phyloP scores from a whole-genome alignment of 1,284 basidiomycete species.

The Trametes pubescens region DNA sequence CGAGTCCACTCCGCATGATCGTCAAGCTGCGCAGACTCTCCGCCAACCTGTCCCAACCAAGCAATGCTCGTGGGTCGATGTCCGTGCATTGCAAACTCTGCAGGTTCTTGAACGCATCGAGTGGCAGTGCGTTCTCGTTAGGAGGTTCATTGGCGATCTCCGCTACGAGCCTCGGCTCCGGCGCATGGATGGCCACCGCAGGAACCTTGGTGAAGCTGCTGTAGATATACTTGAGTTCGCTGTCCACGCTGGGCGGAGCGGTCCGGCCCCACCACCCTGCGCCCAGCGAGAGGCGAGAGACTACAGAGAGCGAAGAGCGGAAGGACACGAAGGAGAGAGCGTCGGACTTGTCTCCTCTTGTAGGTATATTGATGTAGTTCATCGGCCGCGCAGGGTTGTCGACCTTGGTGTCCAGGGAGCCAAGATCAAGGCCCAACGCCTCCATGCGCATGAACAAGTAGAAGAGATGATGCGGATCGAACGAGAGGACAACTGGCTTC shows the following conservation, averaged over 20 bases:
- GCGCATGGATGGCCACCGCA: slow-evolving; percentile 70
- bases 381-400: slow-evolving; percentile 77
- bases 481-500: slow-evolving; percentile 69
- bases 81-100: slow-evolving; percentile 78
- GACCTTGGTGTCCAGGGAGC: slow-evolving; percentile 82
- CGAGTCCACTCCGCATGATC: slow-evolving; percentile 80
- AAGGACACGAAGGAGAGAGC: slow-evolving; percentile 82
- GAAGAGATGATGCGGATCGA: slow-evolving; percentile 87
- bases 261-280: slow-evolving; percentile 72
- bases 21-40: slow-evolving; percentile 78
- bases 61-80: slow-evolving; percentile 83
- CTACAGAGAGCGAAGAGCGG: slow-evolving; percentile 78
- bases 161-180: slow-evolving; percentile 68
- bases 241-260: slow-evolving; percentile 66
- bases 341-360: slow-evolving; percentile 69
- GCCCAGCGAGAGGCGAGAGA: slow-evolving; percentile 79
- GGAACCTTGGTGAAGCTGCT: slow-evolving; percentile 90
- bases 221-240: slow-evolving; percentile 86
- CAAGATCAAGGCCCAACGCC: slow-evolving; percentile 75
- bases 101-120: slow-evolving; percentile 87
- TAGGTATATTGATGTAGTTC: slow-evolving; percentile 72
- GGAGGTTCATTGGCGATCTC: slow-evolving; percentile 80
- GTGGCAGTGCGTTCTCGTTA: slow-evolving; percentile 77
- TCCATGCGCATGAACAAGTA: slow-evolving; percentile 90
- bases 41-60: slow-evolving; percentile 86